phyloP scores from a whole-genome alignment of 2,329 filamentous ascomycete genomes.

The Fusarium albidum region DNA sequence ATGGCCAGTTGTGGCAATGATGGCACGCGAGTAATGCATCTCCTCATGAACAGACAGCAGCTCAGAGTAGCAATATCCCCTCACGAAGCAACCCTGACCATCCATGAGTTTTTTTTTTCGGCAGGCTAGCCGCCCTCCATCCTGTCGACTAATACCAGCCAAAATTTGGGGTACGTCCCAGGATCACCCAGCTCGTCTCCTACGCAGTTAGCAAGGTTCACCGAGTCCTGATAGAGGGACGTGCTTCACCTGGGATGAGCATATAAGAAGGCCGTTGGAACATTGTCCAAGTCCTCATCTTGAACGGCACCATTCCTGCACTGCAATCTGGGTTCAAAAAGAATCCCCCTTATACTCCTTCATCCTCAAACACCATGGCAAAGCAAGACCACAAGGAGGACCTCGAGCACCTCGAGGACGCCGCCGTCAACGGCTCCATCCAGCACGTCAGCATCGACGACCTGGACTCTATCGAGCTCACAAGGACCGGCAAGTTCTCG shows the following conservation, averaged over 20 bases:
- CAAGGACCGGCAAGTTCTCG: conserved; percentile 36
- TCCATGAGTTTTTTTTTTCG: neutral
- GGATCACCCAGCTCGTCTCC: neutral
- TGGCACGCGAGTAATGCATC: conserved; percentile 3
- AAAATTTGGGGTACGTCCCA: conserved; percentile 5
- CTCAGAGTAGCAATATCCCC: conserved; percentile 24
- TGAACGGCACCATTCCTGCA: conserved; percentile 14
- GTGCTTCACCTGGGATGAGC: conserved; percentile 20
- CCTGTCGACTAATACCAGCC: neutral
- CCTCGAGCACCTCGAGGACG: conserved; percentile 34
- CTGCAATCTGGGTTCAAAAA: neutral
- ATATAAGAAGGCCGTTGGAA: conserved; percentile 31
- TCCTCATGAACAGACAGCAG: neutral
- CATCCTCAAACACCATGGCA: conserved; percentile 21
- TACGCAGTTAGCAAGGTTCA: neutral
- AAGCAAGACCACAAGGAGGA: conserved; percentile 30
- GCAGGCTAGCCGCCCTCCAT: neutral
- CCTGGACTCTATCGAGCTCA: conserved; percentile 38
- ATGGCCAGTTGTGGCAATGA: neutral
- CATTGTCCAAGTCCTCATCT: conserved; percentile 11
- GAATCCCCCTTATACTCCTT: neutral
- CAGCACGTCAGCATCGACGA: conserved; percentile 33
- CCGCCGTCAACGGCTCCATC: conserved; percentile 18
- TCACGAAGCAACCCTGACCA: neutral
- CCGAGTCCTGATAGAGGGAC: conserved; percentile 12